Base-by-base conservation (phyloP, 768 basidiomycete species). In the Auriscalpium vulgare region DNA sequence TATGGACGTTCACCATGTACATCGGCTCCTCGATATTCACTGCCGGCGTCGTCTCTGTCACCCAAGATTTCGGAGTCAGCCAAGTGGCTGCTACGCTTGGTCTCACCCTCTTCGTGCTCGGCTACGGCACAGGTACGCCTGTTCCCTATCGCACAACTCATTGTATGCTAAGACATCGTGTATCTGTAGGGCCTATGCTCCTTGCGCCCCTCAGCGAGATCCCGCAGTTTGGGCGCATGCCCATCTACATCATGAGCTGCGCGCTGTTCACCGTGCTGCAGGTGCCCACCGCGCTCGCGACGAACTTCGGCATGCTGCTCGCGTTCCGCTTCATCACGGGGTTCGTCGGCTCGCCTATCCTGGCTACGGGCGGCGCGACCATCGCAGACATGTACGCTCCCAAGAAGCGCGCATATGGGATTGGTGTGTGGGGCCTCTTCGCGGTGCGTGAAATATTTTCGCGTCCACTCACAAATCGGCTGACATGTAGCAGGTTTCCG, bases 1-100 rank as follows among this genome's bases (percentile, higher is more conserved):
- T 69, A 43, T 57, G 69, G 54, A 71, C 68, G 4, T 68, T 69
- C 59, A 60, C 60, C 52, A 65, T 69, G 37, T 71, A 69, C 58
- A 67, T 71, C 59, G 69, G 40, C 51, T 68, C 68, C 8, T 64
- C 67, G 13, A 68, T 70, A 50, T 69, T 65, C 58, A 63, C 65
- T 1, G 60, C 68, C 16, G 63, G 64, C 23, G 66, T 68, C 37
- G 60, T 60, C 8, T 60, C 61, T 10, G 54, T 70, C 17, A 57
- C 66, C 53, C 38, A 56, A 21, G 56, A 65, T 5, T 69, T 66
- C 58, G 56, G 65, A 43, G 60, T 67, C 11, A 65, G 65, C 14
- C 54, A 58, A n/a, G 63, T 64, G 7, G 61, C 63, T 3, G 68
- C 64, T 2, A 66, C 67, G 10, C 62, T 69, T 4, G 69, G 69